Percentiles rank a stretch among this genome's conserved stretches.
phyloP scores from a whole-genome alignment of 2,329 filamentous ascomycete genomes.

The Trichoderma harzianum region DNA sequence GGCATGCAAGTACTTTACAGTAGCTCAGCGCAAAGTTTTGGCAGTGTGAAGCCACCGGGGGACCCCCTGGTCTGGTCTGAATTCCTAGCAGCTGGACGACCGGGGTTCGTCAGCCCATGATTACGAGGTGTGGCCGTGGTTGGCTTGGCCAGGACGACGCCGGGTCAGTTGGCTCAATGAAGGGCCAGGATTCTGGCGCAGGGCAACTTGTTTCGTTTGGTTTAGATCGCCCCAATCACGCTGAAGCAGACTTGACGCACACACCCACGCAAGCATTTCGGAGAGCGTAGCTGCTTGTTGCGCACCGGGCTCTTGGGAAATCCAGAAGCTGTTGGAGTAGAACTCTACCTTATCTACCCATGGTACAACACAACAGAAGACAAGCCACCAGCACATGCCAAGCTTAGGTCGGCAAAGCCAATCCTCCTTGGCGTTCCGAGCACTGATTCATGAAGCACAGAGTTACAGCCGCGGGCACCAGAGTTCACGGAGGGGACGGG shows the following conservation, averaged over 20 bases:
- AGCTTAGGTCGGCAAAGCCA: not conserved
- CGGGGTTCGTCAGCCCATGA: constrained; percentile 10
- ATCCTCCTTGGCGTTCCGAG: not conserved
- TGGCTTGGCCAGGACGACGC: not conserved
- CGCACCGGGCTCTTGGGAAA: not conserved
- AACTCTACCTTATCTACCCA: not conserved
- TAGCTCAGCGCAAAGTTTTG: constrained; percentile 7
- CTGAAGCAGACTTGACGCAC: not conserved
- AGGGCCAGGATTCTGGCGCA: constrained; percentile 3
- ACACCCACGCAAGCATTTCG: not conserved
- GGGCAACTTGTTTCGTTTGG: constrained; percentile 14
- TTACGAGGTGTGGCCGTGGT: constrained; percentile 8
- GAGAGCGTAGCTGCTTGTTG: not conserved
- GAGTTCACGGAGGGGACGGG: constrained; percentile 1
- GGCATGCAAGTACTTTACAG: not conserved
- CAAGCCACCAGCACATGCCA: not conserved
- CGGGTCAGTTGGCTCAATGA: constrained; percentile 1
- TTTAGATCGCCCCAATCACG: constrained; percentile 9
- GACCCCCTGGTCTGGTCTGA: not conserved
- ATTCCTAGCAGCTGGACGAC: not conserved
- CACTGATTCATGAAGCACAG: not conserved
- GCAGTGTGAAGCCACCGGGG: constrained; percentile 7
- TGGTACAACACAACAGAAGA: not conserved
- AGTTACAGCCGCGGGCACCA: not conserved
- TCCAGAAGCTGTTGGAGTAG: not conserved